Base-by-base conservation (phyloP, 1,284 basidiomycete genomes). In the Cystobasidium slooffiae region DNA sequence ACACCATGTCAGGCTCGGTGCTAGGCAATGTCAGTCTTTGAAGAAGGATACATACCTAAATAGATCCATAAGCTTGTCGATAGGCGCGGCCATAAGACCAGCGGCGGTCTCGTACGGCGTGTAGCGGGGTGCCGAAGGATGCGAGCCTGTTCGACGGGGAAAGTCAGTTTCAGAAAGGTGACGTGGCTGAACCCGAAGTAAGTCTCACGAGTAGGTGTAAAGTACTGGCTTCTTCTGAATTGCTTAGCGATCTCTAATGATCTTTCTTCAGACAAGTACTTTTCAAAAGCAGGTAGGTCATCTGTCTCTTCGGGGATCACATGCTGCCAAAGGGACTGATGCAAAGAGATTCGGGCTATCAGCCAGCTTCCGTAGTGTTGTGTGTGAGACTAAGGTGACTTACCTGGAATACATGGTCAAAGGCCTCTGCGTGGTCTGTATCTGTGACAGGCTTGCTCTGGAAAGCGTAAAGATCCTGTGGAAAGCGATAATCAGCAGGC, bases 51-150 rank as follows among this genome's bases (percentile, higher is more conserved):
- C 68, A 3, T 20, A 62, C 68, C 68, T 70, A 78, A 89, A 89
- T 68, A 82, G 78, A 76, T 89, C 89, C 78, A 85, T 86, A 65
- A 90, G 78, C 78, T 87, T 88, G 79, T 90, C 89, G 39, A 89
- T 82, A 0, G 88, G 88, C 0, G 86, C 85, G 0, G 84, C 82
- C 68, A 90, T 79, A 56, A 89, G 83, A 0, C 86, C 88, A 2
- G 82, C 85, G 14, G 89, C 77, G 0, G 88, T 90, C 81, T 89
- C 88, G 70, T 85, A 86, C 0, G 88, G 88, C 18, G 88, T 88
- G 72, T 79, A 75, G 52, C 80, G 76, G 55, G 79, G 79, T 3
- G 79, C 78, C 3, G 41, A 70, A 12, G 80, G 80, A 67, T 81
- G 80, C n/a, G 58, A 62, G 43, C 53, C 66, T 68, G 66, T 20